Percentiles rank a stretch among this genome's conserved stretches.
Evolutionary conservation across 805 yeast species (phyloP).

Genomic region (Wickerhamiella lipophila): DNA sequence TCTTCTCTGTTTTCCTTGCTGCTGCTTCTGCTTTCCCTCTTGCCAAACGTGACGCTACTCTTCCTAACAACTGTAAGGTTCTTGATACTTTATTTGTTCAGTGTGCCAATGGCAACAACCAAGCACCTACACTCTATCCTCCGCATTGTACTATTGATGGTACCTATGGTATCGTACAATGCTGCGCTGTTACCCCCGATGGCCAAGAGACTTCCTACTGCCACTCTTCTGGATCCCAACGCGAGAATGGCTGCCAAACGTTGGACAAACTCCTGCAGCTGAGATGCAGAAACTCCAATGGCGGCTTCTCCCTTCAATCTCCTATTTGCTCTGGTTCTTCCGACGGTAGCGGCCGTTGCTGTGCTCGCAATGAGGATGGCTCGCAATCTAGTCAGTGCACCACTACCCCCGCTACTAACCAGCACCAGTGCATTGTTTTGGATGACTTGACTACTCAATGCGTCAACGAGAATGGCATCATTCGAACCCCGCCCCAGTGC

Average conservation of each 20-base stretch:
- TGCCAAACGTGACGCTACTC: neutral
- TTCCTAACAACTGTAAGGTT: conserved; percentile 5
- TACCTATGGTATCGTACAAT: neutral
- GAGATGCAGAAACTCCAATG: neutral
- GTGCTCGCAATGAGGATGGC: conserved; percentile 7
- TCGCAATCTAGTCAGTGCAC: neutral
- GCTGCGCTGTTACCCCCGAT: conserved; percentile 6
- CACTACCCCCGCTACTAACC: neutral
- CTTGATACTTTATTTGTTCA: conserved; percentile 2
- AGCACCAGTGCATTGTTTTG: neutral
- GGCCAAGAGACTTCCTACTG: conserved; percentile 6
- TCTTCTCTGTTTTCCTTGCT: conserved; percentile 4
- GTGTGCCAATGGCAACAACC: neutral
- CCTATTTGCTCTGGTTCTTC: conserved; percentile 1
- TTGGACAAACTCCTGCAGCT: neutral
- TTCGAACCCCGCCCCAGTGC: conserved; percentile 4
- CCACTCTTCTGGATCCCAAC: neutral
- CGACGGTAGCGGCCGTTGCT: conserved; percentile 6
- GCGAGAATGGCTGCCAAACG: neutral
- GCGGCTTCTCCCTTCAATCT: neutral
- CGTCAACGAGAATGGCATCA: neutral
- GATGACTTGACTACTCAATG: conserved; percentile 6
- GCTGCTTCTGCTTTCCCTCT: conserved; percentile 1
- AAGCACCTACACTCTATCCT: neutral
- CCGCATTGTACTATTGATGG: neutral